phyloP scores from a whole-genome alignment of 2,329 filamentous ascomycete genomes.

The Paramyrothecium roridum region DNA sequence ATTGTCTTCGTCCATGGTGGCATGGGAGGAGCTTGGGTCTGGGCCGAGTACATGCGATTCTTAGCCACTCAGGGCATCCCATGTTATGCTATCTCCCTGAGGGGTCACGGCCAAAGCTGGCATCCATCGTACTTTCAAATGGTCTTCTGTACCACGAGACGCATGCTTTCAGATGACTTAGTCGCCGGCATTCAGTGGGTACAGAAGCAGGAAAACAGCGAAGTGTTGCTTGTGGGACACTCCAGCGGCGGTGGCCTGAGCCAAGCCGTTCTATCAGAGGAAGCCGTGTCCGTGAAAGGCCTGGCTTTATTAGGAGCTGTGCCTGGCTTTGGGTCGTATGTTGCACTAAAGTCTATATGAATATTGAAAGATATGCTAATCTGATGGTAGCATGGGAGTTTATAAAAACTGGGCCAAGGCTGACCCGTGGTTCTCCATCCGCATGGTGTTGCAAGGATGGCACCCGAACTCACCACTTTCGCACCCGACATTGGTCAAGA shows the following conservation, averaged over 20 bases:
- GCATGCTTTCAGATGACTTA: conserved; percentile 40
- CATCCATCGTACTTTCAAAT: conserved; percentile 45
- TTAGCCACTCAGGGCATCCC: conserved; percentile 40
- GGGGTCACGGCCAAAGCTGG: conserved; percentile 52
- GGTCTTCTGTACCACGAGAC: conserved; percentile 41
- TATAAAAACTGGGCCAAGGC: conserved; percentile 43
- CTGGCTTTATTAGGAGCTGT: conserved; percentile 44
- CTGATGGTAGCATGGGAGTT: conserved; percentile 34
- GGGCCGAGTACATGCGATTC: conserved; percentile 48
- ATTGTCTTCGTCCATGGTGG: conserved; percentile 53
- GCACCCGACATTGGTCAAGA: conserved; percentile 42
- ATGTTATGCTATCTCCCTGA: conserved; percentile 49
- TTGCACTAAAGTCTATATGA: neutral
- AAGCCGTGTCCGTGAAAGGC: conserved; percentile 35
- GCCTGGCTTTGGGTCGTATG: conserved; percentile 35
- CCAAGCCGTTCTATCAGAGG: conserved; percentile 44
- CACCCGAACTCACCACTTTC: conserved; percentile 51
- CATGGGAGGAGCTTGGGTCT: conserved; percentile 51
- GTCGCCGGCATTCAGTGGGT: conserved; percentile 38
- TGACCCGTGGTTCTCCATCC: conserved; percentile 45
- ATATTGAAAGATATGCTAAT: neutral
- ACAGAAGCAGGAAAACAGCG: conserved; percentile 15
- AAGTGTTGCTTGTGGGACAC: conserved; percentile 45
- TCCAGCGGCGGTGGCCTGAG: conserved; percentile 48
- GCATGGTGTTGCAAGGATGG: conserved; percentile 41